Base-by-base conservation (phyloP, 1,284 basidiomycete genomes). In the Ustilago tritici region DNA sequence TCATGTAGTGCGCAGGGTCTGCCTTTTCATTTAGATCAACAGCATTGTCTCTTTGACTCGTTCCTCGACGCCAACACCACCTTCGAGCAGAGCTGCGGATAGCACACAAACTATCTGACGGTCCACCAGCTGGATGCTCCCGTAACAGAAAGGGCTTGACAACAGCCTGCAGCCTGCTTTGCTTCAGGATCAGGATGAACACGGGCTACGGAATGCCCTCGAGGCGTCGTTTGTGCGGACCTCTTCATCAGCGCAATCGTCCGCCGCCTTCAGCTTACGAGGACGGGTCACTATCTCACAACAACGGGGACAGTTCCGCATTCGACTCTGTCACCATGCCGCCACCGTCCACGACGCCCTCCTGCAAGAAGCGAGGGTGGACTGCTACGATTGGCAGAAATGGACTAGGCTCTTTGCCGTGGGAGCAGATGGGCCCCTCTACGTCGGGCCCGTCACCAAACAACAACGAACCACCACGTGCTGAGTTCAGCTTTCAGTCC, bases 141-240 rank as follows among this genome's bases (percentile, higher is more conserved):
- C 8, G 8, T 7, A 14, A 15, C 28, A n/a, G 14, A 17, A 36
- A 31, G 28, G 35, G 28, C 17, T 36, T 9, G 14, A 47, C 7
- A 23, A 10, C 6, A n/a, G 14, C 31, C 17, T 15, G 32, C 43
- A 12, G 35, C n/a, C 46, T 34, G 23, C 14, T 40, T 52, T 11
- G 15, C 43, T 3, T 19, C 4, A 28, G 23, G 23, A 28, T 28
- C 56, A 55, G 28, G 14, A 76, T 76, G 73, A 76, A 76, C 40
- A 68, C 65, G 9, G 69, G 73, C 28, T 76, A 76, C 43, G 69
- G 69, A 15, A 65, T 76, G 61, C 73, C 73, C 6, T 67, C 69
- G 11, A 56, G 73, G 60, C 65, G 73, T 35, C 57, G 62, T 14
- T 9, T 68, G 38, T 65, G 73, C 6, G 73, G 65, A 28, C 69